Percentiles rank a stretch among this genome's conserved stretches.
Conservation (phyloP, 495 filamentous ascomycete species). For the Oidiodendron maius region DNA sequence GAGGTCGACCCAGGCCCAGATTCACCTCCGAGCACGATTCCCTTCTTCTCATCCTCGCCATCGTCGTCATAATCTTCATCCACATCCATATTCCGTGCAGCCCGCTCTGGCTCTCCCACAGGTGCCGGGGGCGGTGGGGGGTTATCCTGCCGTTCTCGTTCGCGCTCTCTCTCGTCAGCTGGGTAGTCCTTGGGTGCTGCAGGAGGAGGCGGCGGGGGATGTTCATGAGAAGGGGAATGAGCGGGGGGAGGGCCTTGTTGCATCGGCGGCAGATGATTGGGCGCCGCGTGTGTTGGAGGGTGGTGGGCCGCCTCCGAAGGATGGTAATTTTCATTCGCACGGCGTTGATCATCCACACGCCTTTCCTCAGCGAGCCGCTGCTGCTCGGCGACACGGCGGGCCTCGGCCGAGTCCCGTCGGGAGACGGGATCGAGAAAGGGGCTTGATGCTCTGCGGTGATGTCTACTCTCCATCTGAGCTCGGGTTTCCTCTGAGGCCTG, state of each 20-base stretch:
- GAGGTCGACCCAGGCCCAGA: conserved; percentile 28
- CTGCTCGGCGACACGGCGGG: conserved; percentile 51
- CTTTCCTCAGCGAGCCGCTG: conserved; percentile 35
- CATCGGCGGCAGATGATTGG: conserved; percentile 63
- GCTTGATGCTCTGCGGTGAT: conserved; percentile 65
- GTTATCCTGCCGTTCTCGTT: conserved; percentile 12
- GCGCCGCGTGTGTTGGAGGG: conserved; percentile 58
- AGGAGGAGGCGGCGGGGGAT: conserved; percentile 47
- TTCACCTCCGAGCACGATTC: conserved; percentile 24
- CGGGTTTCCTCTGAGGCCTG: conserved; percentile 81
- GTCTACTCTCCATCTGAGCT: conserved; percentile 77
- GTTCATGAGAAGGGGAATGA: conserved; percentile 48
- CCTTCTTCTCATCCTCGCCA: conserved; percentile 72
- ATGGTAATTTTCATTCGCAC: conserved; percentile 71
- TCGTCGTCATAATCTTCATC: conserved; percentile 94
- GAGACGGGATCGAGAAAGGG: conserved; percentile 62
- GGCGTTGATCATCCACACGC: conserved; percentile 58
- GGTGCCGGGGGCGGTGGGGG: conserved; percentile 38
- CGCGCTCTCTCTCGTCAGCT: conserved; percentile 36
- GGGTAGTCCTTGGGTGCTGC: conserved; percentile 56
- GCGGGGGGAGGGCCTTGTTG: conserved; percentile 46
- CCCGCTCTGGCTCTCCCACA: conserved; percentile 63
- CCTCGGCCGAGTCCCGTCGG: conserved; percentile 77
- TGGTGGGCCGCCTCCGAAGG: conserved; percentile 90
- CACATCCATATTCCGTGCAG: conserved; percentile 91